phyloP scores from a whole-genome alignment of 306 rosid genomes.

The Begonia loranthoides region DNA sequence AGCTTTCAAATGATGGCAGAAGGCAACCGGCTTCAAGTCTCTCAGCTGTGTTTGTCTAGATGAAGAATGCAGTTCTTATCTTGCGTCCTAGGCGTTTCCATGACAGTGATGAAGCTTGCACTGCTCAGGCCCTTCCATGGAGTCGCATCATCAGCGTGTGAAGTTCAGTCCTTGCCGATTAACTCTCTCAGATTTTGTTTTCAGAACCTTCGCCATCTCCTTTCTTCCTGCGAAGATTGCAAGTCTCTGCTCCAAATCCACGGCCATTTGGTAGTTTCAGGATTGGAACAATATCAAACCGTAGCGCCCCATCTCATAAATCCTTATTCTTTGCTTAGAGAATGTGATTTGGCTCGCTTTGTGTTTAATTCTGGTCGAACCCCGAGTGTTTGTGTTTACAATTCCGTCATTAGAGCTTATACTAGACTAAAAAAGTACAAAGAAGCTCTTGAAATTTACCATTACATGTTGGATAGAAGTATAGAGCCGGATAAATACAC shows the following conservation, averaged over 20 bases:
- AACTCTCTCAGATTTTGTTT: not conserved
- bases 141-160: not conserved
- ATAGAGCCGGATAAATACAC: slow-evolving; percentile 54
- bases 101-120: not conserved
- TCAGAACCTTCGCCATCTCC: slow-evolving; percentile 8
- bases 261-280: slow-evolving; percentile 32
- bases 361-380: slow-evolving; percentile 19
- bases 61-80: no score
- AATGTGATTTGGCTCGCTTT: slow-evolving; percentile 13
- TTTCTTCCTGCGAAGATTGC: slow-evolving; percentile 36
- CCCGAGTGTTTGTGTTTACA: slow-evolving; percentile 39
- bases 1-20: no score
- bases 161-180: not conserved
- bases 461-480: slow-evolving; percentile 24
- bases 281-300: slow-evolving; percentile 21
- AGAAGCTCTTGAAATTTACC: slow-evolving; percentile 30
- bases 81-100: not conserved
- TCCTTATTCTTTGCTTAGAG: slow-evolving; percentile 24
- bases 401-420: slow-evolving; percentile 43
- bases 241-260: slow-evolving; percentile 49
- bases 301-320: slow-evolving; percentile 26
- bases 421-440: slow-evolving; percentile 18
- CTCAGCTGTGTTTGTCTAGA: no score
- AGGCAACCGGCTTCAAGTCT: no score
- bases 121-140: slow-evolving; percentile 3